These are phyloP conservation scores for Chlamydomonas schloesseri DNA, from an alignment of 139 green algal species.

Conservation along the genomic window DNA sequence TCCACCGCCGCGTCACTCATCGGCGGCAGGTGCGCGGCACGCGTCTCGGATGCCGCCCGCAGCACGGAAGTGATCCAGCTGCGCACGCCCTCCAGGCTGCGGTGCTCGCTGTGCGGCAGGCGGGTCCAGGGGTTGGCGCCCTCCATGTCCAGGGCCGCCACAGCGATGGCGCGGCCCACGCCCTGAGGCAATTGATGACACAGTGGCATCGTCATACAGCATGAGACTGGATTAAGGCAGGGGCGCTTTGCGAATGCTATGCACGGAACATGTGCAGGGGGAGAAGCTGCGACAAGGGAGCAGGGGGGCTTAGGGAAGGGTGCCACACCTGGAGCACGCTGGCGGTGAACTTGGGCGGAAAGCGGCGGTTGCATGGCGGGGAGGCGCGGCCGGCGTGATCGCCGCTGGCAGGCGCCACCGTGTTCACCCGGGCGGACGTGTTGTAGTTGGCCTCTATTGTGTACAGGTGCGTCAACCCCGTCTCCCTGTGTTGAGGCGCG, in stretches of 20 bases:
- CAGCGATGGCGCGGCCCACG: constrained; percentile 48
- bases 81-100: constrained; percentile 49
- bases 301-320: too few species aligned
- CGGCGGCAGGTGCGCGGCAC: constrained; percentile 43
- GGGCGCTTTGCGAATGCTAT: too few species aligned
- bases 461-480: constrained; percentile 69
- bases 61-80: constrained; percentile 51
- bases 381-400: constrained; percentile 53
- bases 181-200: too few species aligned
- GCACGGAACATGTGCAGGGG: too few species aligned
- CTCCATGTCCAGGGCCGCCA: constrained; percentile 62
- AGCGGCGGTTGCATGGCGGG: constrained; percentile 48
- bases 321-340: constrained; percentile 34
- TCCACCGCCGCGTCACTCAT: constrained; percentile 37
- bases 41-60: constrained; percentile 28
- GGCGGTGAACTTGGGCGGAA: constrained; percentile 46
- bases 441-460: constrained; percentile 75
- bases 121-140: constrained; percentile 67
- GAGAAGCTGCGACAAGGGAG: too few species aligned
- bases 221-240: too few species aligned
- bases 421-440: constrained; percentile 44
- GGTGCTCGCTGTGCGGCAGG: constrained; percentile 59
- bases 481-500: constrained; percentile 51
- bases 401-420: constrained; percentile 40
- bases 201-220: too few species aligned